Evolutionary conservation across 805 yeast species (phyloP), one percentile per base, ranked within the genome.

Genomic region (Ogataea pilisensis): DNA sequence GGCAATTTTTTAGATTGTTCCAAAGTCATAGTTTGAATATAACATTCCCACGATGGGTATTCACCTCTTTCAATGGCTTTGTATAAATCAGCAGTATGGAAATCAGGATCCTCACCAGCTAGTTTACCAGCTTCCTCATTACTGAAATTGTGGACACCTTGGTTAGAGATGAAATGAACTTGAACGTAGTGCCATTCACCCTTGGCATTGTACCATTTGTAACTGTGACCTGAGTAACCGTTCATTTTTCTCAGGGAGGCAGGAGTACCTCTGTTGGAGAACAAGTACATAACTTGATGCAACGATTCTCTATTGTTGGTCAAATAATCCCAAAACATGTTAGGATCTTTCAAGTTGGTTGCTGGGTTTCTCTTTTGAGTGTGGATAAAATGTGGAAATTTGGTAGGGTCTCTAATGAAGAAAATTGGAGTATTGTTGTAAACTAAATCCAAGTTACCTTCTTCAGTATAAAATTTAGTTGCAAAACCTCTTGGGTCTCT

Each of bases 401-500:
- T 85, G 44, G 81, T 70, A 39, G 91, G 89, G 62, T 87, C 95
- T 68, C 95, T 79, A 49, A 86, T 66, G 68, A 86, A 86, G 66
- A 86, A 86, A 42, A 86, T 75, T 11, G 95, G 95, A 22, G 93
- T 85, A 67, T 86, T 85, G 73, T 85, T 86, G 69, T 81, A 83
- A 20, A 85, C 95, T 69, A 83, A 78, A 66, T 85, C 95, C 65
- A 82, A 73, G 68, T 83, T 82, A 55, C 95, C 93, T 66, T 85
- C 86, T 58, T 85, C 85, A 29, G 95, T 85, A 66, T 84, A 83
- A 46, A 85, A 73, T 65, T 86, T 85, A 55, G 81, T 76, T 38
- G 93, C 74, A 58, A 84, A 83, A 16, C 95, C 95, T 69, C 95
- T 76, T 55, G 95, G 95, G 63, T 85, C 95, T 69, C 95, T 78